phyloP scores from a whole-genome alignment of 139 green algal genomes.

The Raphidocelis subcapitata region DNA sequence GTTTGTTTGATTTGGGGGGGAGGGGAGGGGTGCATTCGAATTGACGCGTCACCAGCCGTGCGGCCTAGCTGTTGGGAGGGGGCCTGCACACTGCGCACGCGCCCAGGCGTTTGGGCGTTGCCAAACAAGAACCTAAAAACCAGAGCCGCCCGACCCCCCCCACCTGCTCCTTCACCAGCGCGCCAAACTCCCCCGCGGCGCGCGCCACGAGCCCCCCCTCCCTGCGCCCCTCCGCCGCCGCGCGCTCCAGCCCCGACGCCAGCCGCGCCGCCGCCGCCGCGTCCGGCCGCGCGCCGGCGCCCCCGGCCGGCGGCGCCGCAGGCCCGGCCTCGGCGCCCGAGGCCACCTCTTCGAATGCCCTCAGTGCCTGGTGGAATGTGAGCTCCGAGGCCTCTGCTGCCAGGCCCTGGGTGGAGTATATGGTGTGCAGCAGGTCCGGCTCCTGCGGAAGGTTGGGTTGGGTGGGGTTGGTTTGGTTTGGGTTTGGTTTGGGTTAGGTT shows the following conservation, averaged over 20 bases:
- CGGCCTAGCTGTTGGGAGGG: background rate
- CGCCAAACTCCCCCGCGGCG: background rate
- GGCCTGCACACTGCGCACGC: background rate
- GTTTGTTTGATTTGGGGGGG: too few relatives aligned
- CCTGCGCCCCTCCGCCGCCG: background rate
- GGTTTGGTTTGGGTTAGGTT: background rate
- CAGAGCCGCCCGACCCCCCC: conserved; percentile 34
- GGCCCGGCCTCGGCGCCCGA: too few relatives aligned
- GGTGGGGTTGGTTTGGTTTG: background rate
- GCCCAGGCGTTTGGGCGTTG: background rate
- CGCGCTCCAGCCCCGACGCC: background rate
- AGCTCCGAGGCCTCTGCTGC: conserved; percentile 17
- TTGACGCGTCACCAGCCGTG: background rate
- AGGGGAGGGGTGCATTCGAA: too few relatives aligned
- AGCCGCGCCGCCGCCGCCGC: background rate
- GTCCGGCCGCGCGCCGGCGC: background rate
- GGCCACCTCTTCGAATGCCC: too few relatives aligned
- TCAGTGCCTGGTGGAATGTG: conserved; percentile 7
- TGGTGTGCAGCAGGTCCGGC: conserved; percentile 60
- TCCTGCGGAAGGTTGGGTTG: conserved; percentile 34
- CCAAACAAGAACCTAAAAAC: background rate
- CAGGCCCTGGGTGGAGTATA: conserved; percentile 30
- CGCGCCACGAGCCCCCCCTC: too few relatives aligned
- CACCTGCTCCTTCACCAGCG: conserved; percentile 19
- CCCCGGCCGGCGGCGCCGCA: background rate